Percentiles rank a stretch among this genome's conserved stretches.
phyloP scores from a whole-genome alignment of 345 rosid genomes.

The Angophora floribunda region DNA sequence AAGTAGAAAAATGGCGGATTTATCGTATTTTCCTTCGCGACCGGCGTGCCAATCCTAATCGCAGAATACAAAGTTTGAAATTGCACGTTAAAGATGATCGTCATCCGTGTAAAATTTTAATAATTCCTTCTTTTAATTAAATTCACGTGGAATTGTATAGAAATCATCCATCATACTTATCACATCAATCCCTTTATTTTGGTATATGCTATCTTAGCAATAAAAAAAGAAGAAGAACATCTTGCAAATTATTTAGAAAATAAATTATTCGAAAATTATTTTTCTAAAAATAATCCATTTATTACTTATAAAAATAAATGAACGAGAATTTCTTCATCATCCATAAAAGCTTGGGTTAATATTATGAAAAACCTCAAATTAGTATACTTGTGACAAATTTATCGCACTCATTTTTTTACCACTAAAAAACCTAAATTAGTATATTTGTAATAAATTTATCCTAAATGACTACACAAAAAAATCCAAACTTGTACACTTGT shows the following conservation, averaged over 20 bases:
- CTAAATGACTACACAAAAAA: no score
- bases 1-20: neutral
- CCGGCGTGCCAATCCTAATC: neutral
- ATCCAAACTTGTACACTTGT: no score
- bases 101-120: neutral
- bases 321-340: no score
- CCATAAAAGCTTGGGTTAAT: no score
- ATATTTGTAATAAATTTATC: no score
- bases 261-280: neutral
- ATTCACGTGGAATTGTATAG: fast-evolving
- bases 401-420: no score
- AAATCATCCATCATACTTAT: neutral
- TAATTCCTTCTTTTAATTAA: fast-evolving
- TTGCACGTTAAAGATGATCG: neutral
- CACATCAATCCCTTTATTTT: neutral
- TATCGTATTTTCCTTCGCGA: neutral
- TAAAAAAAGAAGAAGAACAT: neutral
- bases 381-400: no score
- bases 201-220: neutral
- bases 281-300: no score
- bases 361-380: no score
- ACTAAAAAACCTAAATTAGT: no score
- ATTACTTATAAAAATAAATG: no score
- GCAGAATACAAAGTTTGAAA: neutral
- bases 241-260: neutral